Evolutionary conservation across 371 early-diverging fungal genomes (phyloP), one percentile per base, ranked within the genome.

Genomic region (Mucor sp.): DNA sequence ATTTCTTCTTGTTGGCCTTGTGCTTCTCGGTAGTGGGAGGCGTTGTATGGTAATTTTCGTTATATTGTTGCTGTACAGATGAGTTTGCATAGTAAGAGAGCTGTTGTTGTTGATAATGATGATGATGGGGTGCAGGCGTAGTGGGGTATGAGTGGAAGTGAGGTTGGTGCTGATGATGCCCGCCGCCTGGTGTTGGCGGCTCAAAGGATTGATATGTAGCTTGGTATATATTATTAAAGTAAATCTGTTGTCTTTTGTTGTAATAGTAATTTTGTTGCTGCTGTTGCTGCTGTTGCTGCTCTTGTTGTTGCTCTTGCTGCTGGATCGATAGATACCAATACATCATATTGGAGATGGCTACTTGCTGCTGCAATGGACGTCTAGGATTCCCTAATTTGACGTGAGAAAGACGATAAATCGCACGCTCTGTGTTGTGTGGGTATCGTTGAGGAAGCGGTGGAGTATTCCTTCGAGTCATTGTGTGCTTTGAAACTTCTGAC

Each of bases 301-400:
- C 47, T n/a, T 44, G 32, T 6, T 41, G 19, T 23, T 47, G 12
- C 3, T 47, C 30, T 23, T 33, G 25, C n/a, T 62, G 35, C 14
- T 33, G 53, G 23, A 71, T 35, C 0, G 71, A 71, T 6, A 93
- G 77, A 69, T 91, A 93, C 83, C 89, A 91, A 74, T 90, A 84
- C 89, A 93, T 90, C 70, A 93, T 79, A 60, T 93, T 93, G n/a
- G 88, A 85, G 30, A 93, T 83, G 63, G 89, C 69, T 14, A 93
- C 94, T 75, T 93, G 93, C 50, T 93, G 87, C 33, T 76, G 66
- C 35, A 93, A 75, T 3, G 93, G 85, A 7, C 93, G 86, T 12
- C 86, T 76, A 4, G 83, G 78, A 62, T 90, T 87, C 2, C 90
- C 85, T 44, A 93, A 77, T 63, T 93, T 93, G 47, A 80, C 75